Percentiles rank a stretch among this genome's conserved stretches.
Conservation (phyloP, 371 early-diverging fungal genomes). For the Zychaea mexicana region DNA sequence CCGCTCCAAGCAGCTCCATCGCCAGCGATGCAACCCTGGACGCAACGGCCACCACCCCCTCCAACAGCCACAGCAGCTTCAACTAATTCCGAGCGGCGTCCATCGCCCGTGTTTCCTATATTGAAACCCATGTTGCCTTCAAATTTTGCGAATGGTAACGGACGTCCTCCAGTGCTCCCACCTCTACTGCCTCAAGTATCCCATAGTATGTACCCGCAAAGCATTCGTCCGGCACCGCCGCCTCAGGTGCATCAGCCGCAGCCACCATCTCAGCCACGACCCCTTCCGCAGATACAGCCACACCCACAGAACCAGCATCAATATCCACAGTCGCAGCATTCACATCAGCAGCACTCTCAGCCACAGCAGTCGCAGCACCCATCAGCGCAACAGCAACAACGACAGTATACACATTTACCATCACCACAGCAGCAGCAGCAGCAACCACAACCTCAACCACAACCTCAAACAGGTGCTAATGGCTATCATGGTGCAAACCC, state of each 20-base stretch:
- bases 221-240: slow-evolving; percentile 6
- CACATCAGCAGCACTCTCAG: background rate
- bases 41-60: background rate
- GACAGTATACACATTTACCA: no score
- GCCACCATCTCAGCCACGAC: background rate
- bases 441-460: background rate
- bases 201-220: background rate
- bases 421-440: background rate
- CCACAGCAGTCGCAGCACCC: background rate
- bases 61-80: background rate
- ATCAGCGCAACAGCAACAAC: background rate
- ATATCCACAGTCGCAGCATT: background rate
- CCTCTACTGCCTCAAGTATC: slow-evolving; percentile 7
- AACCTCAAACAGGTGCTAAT: background rate
- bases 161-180: background rate
- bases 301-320: background rate
- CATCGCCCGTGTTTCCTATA: background rate
- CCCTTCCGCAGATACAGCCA: background rate
- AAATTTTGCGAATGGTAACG: background rate
- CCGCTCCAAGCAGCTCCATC: background rate
- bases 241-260: background rate
- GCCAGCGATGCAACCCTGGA: background rate
- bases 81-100: background rate
- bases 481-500: background rate
- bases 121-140: slow-evolving; percentile 4